Evolutionary conservation across 192 early-diverging fungal species (phyloP).

Genomic region (Coemansia sp.): DNA sequence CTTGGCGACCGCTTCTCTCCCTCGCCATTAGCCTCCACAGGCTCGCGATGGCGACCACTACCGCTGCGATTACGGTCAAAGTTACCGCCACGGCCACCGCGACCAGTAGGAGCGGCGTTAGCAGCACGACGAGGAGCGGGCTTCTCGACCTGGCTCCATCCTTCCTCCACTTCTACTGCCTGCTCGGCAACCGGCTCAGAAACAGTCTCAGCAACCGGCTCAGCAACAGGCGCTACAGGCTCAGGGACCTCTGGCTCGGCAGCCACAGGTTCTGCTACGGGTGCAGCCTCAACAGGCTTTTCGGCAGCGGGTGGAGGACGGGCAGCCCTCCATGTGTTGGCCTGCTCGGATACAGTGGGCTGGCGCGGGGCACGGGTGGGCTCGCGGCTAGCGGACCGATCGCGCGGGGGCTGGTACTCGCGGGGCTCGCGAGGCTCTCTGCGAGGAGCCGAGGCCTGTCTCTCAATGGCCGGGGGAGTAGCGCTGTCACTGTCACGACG

Average conservation of each 20-base stretch:
- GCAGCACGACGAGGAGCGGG: neutral
- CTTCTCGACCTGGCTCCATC: conserved; percentile 42
- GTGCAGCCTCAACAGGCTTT: neutral
- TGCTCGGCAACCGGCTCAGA: conserved; percentile 6
- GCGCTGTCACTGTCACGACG: neutral
- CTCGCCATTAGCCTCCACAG: neutral
- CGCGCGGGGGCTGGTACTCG: conserved; percentile 13
- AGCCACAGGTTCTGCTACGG: neutral
- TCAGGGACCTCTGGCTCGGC: neutral
- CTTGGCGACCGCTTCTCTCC: conserved; percentile 12
- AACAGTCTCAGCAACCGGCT: conserved; percentile 5
- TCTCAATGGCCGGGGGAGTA: neutral
- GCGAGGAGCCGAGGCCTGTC: neutral
- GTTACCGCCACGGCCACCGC: neutral
- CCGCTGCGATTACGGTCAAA: conserved; percentile 1
- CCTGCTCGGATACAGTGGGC: conserved; percentile 24
- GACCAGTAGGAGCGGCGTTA: neutral
- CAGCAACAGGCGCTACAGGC: neutral
- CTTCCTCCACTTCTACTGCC: too few relatives aligned
- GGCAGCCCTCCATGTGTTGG: conserved; percentile 22
- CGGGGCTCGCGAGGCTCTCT: conserved; percentile 9
- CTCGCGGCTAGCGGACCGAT: conserved; percentile 17
- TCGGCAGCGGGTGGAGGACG: neutral
- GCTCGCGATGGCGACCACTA: neutral
- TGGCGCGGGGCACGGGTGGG: conserved; percentile 26